These are phyloP conservation scores for Crithidia expoeki DNA, from an alignment of 208 protist genomes.

Conservation along the genomic window DNA sequence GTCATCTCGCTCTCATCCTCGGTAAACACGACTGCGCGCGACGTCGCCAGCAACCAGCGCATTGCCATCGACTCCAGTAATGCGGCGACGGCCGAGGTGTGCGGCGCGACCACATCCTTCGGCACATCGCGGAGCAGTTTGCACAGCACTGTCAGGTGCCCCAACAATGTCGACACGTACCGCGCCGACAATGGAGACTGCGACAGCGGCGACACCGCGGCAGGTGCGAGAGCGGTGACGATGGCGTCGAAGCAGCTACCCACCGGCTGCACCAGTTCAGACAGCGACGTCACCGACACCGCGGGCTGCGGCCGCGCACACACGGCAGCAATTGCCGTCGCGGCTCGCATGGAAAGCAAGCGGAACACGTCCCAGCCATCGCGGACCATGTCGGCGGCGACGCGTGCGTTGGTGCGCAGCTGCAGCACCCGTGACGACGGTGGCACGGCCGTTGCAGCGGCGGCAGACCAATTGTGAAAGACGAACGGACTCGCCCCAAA, in stretches of 20 bases:
- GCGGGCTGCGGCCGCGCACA: background rate
- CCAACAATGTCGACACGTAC: conserved; percentile 30
- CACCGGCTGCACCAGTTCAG: conserved; percentile 35
- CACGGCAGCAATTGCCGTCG: conserved; percentile 45
- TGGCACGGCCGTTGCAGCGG: background rate
- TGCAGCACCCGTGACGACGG: conserved; percentile 2
- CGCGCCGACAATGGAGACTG: conserved; percentile 18
- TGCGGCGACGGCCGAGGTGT: conserved; percentile 17
- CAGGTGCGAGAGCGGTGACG: conserved; percentile 20
- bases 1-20: conserved; percentile 40
- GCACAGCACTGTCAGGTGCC: conserved; percentile 32
- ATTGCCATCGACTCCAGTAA: conserved; percentile 25
- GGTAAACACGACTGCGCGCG: conserved; percentile 18
- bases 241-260: conserved; percentile 46
- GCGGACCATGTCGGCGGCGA: conserved; percentile 15
- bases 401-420: background rate
- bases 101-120: conserved; percentile 5
- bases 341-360: conserved; percentile 71
- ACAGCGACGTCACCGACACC: conserved; percentile 20
- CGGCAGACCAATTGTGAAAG: conserved; percentile 23
- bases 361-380: conserved; percentile 83
- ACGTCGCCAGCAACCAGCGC: conserved; percentile 28
- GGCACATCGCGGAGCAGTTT: conserved; percentile 30
- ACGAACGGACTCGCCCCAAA: conserved; percentile 80
- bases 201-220: conserved; percentile 20